Evolutionary conservation across 805 yeast genomes (phyloP).

Genomic region (Ogataea siamensis): DNA sequence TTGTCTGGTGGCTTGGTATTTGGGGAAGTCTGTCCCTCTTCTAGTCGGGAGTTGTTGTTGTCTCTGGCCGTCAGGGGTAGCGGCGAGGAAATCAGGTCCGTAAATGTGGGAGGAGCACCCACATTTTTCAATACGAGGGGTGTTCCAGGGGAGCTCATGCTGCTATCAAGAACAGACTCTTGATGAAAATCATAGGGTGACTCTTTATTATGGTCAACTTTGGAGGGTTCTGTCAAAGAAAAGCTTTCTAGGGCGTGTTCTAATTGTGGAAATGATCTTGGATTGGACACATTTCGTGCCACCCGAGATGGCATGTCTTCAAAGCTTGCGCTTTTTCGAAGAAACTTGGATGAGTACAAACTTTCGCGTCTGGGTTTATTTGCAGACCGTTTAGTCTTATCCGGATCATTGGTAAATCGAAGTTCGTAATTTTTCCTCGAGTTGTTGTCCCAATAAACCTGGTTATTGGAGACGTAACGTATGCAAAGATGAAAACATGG

Average conservation of each 20-base stretch:
- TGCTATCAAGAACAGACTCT: constrained; percentile 10
- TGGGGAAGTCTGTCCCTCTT: constrained; percentile 9
- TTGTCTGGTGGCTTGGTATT: constrained; percentile 1
- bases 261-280: constrained; percentile 5
- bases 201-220: not conserved
- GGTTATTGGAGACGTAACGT: constrained; percentile 45
- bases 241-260: constrained; percentile 7
- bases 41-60: not conserved
- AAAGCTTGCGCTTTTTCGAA: constrained; percentile 29
- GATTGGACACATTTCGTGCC: constrained; percentile 1
- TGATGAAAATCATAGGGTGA: constrained; percentile 7
- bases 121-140: constrained; percentile 24
- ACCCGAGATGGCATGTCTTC: constrained; percentile 15
- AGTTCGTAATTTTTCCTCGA: constrained; percentile 55
- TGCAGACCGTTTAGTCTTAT: not conserved
- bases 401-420: constrained; percentile 24
- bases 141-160: constrained; percentile 26
- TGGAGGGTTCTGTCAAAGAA: constrained; percentile 9
- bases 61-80: constrained; percentile 9
- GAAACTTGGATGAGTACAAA: constrained; percentile 19
- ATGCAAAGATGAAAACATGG: constrained; percentile 49
- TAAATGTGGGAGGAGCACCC: constrained; percentile 21
- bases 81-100: constrained; percentile 19
- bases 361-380: constrained; percentile 3
- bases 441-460: constrained; percentile 81